Evolutionary conservation across 2,329 filamentous ascomycete genomes (phyloP).

Genomic region (Hymenoscyphus fructigenus): DNA sequence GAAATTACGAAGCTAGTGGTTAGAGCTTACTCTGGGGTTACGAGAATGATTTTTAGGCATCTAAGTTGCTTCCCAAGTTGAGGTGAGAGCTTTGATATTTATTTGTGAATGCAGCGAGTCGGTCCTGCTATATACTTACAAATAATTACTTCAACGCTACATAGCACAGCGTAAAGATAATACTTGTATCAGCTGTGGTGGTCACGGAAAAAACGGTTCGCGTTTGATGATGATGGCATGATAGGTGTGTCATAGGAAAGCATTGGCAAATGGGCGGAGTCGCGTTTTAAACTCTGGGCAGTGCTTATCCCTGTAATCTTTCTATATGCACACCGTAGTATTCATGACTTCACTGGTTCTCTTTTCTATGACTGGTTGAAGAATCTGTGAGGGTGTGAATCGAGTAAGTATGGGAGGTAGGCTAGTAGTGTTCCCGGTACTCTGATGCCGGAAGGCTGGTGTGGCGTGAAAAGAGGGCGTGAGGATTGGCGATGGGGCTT

Average conservation of each 20-base stretch:
- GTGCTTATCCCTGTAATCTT: background rate
- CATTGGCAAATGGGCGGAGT: slow-evolving; percentile 1
- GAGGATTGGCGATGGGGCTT: no score
- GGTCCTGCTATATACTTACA: no score
- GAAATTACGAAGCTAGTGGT: no score
- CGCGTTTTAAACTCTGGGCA: background rate
- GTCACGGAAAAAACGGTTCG: background rate
- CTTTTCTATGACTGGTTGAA: no score
- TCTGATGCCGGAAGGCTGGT: no score
- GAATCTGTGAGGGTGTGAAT: background rate
- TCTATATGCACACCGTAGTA: background rate
- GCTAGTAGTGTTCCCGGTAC: background rate
- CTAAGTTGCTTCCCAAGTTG: no score
- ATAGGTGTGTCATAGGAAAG: background rate
- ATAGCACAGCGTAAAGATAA: background rate
- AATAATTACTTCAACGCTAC: no score
- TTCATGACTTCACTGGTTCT: background rate
- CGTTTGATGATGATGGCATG: background rate
- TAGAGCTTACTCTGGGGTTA: no score
- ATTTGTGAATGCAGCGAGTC: no score
- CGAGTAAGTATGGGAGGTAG: background rate
- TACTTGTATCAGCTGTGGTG: background rate
- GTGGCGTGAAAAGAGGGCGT: no score
- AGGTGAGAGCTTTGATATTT: no score
- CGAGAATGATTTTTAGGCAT: no score